Percentiles rank a stretch among this genome's conserved stretches.
Conservation (phyloP, 2,329 filamentous ascomycete species). For the Fusarium sp. region DNA sequence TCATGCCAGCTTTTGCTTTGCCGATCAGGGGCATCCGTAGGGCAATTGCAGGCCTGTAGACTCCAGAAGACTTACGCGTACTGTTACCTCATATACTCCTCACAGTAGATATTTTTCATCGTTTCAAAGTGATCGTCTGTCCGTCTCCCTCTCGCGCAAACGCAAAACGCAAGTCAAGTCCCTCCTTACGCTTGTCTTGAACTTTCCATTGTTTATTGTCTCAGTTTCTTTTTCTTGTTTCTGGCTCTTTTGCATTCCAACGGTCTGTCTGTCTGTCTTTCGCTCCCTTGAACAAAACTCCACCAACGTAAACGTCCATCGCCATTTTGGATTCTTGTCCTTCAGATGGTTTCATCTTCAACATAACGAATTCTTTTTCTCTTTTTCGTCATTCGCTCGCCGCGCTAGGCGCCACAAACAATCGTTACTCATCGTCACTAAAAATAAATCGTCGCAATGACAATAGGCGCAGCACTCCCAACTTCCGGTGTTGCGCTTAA, state of each 20-base stretch:
- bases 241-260: background rate
- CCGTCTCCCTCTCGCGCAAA: background rate
- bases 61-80: slow-evolving; percentile 18
- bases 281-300: background rate
- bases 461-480: slow-evolving; percentile 20
- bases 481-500: slow-evolving; percentile 23
- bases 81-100: slow-evolving; percentile 23
- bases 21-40: slow-evolving; percentile 17
- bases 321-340: background rate
- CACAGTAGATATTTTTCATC: background rate
- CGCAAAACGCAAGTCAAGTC: slow-evolving; percentile 8
- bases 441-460: slow-evolving; percentile 9
- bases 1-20: slow-evolving; percentile 3
- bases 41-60: slow-evolving; percentile 13
- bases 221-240: background rate
- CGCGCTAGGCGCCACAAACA: slow-evolving; percentile 1
- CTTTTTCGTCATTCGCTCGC: slow-evolving; percentile 12
- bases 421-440: slow-evolving; percentile 2
- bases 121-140: slow-evolving; percentile 11
- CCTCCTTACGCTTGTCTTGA: slow-evolving; percentile 27
- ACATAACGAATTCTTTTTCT: background rate
- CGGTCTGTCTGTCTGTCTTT: background rate
- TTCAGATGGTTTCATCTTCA: slow-evolving; percentile 6
- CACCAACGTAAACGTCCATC: background rate
- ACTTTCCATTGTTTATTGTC: slow-evolving; percentile 6